These are phyloP conservation scores for Aegilops speltoides DNA, from an alignment of 176 grass and related monocot species.

Conservation along the genomic window DNA sequence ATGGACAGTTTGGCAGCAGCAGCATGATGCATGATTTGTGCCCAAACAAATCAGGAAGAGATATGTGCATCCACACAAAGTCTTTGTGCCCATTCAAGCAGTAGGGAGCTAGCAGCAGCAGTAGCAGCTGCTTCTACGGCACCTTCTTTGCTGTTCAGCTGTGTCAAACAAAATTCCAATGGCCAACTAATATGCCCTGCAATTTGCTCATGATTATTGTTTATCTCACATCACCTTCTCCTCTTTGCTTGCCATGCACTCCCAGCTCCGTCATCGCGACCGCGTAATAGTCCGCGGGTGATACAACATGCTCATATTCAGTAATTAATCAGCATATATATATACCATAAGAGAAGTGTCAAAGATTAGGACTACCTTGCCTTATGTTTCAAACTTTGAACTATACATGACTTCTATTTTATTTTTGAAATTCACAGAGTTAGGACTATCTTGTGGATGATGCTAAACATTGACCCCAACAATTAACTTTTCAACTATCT, in stretches of 20 bases:
- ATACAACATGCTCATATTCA: neutral
- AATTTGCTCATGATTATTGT: neutral
- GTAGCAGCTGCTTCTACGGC: slow-evolving; percentile 18
- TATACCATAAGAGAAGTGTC: neutral
- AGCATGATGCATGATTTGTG: slow-evolving; percentile 15
- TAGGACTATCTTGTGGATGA: neutral
- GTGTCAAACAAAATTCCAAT: neutral
- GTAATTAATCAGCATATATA: neutral
- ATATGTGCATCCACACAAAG: neutral
- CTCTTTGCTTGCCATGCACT: slow-evolving; percentile 28
- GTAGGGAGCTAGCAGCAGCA: neutral
- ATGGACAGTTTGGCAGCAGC: slow-evolving; percentile 18
- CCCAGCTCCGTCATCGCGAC: neutral
- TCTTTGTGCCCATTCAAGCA: slow-evolving; percentile 17
- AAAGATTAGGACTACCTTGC: neutral
- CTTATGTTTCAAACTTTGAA: no score
- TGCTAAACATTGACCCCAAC: slow-evolving; percentile 14
- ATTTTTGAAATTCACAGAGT: no score
- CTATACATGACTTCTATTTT: no score
- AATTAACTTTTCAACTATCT: slow-evolving; percentile 3
- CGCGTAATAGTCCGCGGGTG: neutral
- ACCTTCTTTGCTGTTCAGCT: neutral
- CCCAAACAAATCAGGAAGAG: neutral
- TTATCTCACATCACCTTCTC: neutral
- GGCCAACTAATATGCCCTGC: neutral